Conservation (phyloP, 495 filamentous ascomycete genomes). For the Talaromyces liani region DNA sequence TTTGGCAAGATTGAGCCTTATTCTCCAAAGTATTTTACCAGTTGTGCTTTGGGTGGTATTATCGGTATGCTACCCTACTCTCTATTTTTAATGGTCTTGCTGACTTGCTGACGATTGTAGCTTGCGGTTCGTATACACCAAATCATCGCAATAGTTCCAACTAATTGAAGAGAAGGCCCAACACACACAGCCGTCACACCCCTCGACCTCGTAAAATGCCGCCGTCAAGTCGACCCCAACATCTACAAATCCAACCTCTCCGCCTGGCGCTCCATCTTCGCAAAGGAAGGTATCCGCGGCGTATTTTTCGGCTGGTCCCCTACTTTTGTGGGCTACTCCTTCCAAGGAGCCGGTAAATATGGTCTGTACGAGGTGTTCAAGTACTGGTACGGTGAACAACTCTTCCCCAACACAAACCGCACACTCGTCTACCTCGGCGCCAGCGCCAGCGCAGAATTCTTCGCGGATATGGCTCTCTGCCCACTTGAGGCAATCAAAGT, state of each 20-base stretch:
- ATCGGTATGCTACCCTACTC: slow-evolving; percentile 39
- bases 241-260: slow-evolving; percentile 62
- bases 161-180: slow-evolving; percentile 20
- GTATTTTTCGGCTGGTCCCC: slow-evolving; percentile 69
- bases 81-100: slow-evolving; percentile 1
- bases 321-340: slow-evolving; percentile 61
- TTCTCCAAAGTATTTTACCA: slow-evolving; percentile 58
- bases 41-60: slow-evolving; percentile 58
- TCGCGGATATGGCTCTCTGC: slow-evolving; percentile 61
- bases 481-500: slow-evolving; percentile 68
- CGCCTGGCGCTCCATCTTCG: slow-evolving; percentile 59
- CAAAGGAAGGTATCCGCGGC: slow-evolving; percentile 57
- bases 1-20: slow-evolving; percentile 58
- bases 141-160: not conserved
- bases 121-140: slow-evolving; percentile 44
- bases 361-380: slow-evolving; percentile 74
- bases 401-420: slow-evolving; percentile 55
- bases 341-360: slow-evolving; percentile 73
- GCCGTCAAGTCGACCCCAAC: slow-evolving; percentile 64
- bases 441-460: slow-evolving; percentile 58
- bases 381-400: slow-evolving; percentile 56
- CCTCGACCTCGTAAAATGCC: slow-evolving; percentile 62
- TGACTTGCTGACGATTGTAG: slow-evolving; percentile 19
- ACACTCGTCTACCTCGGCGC: slow-evolving; percentile 59
- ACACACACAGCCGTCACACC: slow-evolving; percentile 56